These are phyloP conservation scores for Penicillium sp. DNA, from an alignment of 2,329 filamentous ascomycete genomes.

Conservation along the genomic window DNA sequence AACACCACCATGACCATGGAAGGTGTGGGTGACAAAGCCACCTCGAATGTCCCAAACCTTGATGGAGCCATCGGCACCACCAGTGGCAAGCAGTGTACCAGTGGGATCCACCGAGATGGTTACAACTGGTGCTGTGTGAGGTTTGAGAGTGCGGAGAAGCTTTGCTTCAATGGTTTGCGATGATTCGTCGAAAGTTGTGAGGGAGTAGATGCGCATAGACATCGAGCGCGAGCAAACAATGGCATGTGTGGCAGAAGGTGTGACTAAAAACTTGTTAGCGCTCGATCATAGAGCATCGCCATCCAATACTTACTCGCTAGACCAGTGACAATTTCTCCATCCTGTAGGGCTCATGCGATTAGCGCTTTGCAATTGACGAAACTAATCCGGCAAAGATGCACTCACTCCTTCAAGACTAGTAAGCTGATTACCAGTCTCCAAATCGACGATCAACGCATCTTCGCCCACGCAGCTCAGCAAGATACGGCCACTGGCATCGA, in stretches of 20 bases:
- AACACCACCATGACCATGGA: slow-evolving; percentile 88
- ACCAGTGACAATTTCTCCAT: slow-evolving; percentile 59
- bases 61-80: slow-evolving; percentile 87
- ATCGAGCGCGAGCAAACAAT: slow-evolving; percentile 93
- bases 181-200: slow-evolving; percentile 60
- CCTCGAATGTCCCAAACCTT: slow-evolving; percentile 95
- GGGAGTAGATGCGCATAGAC: slow-evolving; percentile 86
- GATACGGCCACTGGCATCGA: slow-evolving; percentile 78
- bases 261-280: slow-evolving; percentile 58
- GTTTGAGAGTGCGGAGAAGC: slow-evolving; percentile 79
- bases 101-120: slow-evolving; percentile 83
- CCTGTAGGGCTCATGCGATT: slow-evolving; percentile 48
- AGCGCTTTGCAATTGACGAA: slow-evolving; percentile 13
- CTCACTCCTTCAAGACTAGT: slow-evolving; percentile 83
- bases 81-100: slow-evolving; percentile 86
- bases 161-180: slow-evolving; percentile 63
- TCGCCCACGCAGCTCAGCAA: slow-evolving; percentile 90
- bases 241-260: slow-evolving; percentile 83
- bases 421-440: slow-evolving; percentile 78
- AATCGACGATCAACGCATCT: slow-evolving; percentile 83
- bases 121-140: slow-evolving; percentile 86
- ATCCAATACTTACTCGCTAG: slow-evolving; percentile 40
- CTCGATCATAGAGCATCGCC: background rate
- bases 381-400: slow-evolving; percentile 23
- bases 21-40: slow-evolving; percentile 91